Evolutionary conservation across 148 eudicot genomes (phyloP).

Genomic region (Chenopodium album): DNA sequence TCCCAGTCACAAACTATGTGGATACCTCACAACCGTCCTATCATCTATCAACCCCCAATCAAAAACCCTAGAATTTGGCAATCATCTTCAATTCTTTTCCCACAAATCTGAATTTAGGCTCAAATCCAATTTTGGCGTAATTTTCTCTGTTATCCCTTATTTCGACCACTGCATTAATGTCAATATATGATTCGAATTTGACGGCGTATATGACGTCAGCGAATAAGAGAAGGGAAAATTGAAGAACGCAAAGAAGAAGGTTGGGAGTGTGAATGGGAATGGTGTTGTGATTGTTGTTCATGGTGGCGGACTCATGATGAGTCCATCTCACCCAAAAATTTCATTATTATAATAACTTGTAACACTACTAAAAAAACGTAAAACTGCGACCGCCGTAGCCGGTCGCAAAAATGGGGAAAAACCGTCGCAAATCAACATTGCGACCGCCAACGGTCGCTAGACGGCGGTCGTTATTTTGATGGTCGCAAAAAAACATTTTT

Average conservation of each 20-base stretch:
- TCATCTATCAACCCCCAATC: constrained; percentile 5
- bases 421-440: too few species aligned
- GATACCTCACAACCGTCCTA: constrained; percentile 49
- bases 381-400: too few species aligned
- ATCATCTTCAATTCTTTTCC: constrained; percentile 34
- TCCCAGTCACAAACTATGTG: constrained; percentile 66
- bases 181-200: background rate
- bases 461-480: too few species aligned
- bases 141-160: constrained; percentile 29
- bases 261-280: constrained; percentile 40
- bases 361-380: too few species aligned
- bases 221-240: constrained; percentile 24
- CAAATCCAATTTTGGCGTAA: constrained; percentile 30
- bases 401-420: too few species aligned
- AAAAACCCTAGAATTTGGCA: constrained; percentile 35
- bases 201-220: background rate
- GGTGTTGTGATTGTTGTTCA: constrained; percentile 55
- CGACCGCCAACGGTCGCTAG: too few species aligned
- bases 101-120: constrained; percentile 36
- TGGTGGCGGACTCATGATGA: too few species aligned
- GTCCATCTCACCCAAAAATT: too few species aligned
- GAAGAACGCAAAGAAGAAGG: constrained; percentile 34
- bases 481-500: too few species aligned
- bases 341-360: too few species aligned
- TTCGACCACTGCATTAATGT: background rate